Evolutionary conservation across 495 filamentous ascomycete species (phyloP).

Genomic region (Podospora pseudoanserina): DNA sequence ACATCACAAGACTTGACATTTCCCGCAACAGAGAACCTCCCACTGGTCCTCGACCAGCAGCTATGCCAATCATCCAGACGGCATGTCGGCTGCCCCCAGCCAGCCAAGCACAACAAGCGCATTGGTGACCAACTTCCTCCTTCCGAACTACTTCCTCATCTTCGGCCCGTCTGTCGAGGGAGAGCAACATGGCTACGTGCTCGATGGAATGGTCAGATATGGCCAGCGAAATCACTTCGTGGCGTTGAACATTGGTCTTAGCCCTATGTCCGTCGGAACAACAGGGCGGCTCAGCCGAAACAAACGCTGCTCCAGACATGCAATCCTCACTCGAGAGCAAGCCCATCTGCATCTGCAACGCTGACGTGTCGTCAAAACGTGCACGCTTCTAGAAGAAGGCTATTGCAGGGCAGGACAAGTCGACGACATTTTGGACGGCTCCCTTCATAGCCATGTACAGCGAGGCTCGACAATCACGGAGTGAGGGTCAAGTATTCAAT

Average conservation of each 20-base stretch:
- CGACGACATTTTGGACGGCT: neutral
- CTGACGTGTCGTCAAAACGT: neutral
- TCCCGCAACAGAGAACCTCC: neutral
- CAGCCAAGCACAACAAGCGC: neutral
- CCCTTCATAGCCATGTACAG: neutral
- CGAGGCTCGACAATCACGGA: neutral
- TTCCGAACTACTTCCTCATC: neutral
- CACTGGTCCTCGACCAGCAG: neutral
- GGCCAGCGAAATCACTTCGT: neutral
- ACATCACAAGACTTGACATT: too few species aligned
- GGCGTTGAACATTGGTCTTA: neutral
- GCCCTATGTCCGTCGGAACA: constrained; percentile 4
- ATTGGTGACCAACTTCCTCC: neutral
- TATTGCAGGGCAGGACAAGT: neutral
- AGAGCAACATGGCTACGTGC: neutral
- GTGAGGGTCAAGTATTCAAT: neutral
- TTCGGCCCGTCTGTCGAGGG: neutral
- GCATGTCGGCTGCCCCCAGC: neutral
- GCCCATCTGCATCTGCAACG: neutral
- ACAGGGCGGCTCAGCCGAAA: constrained; percentile 8
- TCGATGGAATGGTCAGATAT: neutral
- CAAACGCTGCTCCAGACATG: neutral
- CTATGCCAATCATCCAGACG: neutral
- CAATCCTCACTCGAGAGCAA: neutral
- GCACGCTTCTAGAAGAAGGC: neutral